Conservation (phyloP, 768 basidiomycete genomes). For the Tulasnella sp. region DNA sequence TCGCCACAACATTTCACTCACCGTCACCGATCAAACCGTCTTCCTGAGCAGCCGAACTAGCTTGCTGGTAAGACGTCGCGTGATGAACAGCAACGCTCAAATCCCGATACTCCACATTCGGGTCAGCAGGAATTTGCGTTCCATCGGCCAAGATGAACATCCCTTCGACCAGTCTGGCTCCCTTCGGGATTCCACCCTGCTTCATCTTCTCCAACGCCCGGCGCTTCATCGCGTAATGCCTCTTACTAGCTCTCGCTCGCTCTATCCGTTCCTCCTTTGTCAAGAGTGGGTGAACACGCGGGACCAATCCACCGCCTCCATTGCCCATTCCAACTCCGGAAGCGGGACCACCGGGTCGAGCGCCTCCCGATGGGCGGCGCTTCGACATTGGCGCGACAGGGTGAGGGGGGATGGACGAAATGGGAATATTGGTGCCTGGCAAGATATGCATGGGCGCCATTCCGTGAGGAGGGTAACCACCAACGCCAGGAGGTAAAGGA, state of each 20-base stretch:
- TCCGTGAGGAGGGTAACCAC: background rate
- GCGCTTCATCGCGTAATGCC: constrained; percentile 19
- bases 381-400: background rate
- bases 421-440: constrained; percentile 4
- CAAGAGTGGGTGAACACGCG: constrained; percentile 19
- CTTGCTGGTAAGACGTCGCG: background rate
- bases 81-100: background rate
- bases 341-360: background rate
- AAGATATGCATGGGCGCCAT: background rate
- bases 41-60: background rate
- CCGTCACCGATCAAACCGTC: background rate
- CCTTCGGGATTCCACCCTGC: constrained; percentile 19
- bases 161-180: constrained; percentile 9
- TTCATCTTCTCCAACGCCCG: constrained; percentile 21
- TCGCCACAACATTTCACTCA: background rate
- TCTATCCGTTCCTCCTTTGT: constrained; percentile 19
- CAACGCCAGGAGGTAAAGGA: background rate
- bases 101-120: constrained; percentile 11
- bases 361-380: background rate
- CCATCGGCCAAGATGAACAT: constrained; percentile 17
- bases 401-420: constrained; percentile 8
- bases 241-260: constrained; percentile 14
- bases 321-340: constrained; percentile 12
- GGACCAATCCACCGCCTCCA: constrained; percentile 16
- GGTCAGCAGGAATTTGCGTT: constrained; percentile 19